Conservation (phyloP, 371 early-diverging fungal genomes). For the Encephalitozoon cuniculi region DNA sequence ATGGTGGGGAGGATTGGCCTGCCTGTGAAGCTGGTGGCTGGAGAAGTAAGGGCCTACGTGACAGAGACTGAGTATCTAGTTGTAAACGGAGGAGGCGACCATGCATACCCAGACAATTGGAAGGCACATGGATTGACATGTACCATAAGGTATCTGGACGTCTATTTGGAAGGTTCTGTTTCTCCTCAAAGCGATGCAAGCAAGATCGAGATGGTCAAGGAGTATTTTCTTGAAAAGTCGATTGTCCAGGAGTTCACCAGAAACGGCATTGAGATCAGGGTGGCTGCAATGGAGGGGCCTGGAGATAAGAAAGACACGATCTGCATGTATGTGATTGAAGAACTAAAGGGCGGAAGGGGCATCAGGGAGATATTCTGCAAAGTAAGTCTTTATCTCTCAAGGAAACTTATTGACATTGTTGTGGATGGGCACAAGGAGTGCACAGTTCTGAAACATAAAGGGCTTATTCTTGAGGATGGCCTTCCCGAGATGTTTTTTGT, state of each 20-base stretch:
- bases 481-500: constrained; percentile 7
- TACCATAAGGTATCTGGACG: not conserved
- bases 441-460: not conserved
- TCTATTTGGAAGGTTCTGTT: not conserved
- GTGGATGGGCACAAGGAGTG: not conserved
- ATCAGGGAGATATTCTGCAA: not conserved
- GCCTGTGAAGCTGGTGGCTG: not conserved
- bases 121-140: not conserved
- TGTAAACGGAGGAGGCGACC: not conserved
- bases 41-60: not conserved
- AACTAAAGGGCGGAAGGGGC: not conserved
- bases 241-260: not conserved
- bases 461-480: not conserved
- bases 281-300: not conserved
- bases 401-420: not conserved
- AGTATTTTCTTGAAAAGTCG: not conserved
- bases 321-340: not conserved
- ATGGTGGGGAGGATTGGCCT: not conserved
- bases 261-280: not conserved
- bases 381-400: not conserved
- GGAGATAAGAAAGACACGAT: not conserved
- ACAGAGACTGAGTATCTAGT: not conserved
- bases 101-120: not conserved
- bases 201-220: not conserved
- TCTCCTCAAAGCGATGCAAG: not conserved